Conservation (phyloP, 805 yeast species). For the Ogataea saltuana region DNA sequence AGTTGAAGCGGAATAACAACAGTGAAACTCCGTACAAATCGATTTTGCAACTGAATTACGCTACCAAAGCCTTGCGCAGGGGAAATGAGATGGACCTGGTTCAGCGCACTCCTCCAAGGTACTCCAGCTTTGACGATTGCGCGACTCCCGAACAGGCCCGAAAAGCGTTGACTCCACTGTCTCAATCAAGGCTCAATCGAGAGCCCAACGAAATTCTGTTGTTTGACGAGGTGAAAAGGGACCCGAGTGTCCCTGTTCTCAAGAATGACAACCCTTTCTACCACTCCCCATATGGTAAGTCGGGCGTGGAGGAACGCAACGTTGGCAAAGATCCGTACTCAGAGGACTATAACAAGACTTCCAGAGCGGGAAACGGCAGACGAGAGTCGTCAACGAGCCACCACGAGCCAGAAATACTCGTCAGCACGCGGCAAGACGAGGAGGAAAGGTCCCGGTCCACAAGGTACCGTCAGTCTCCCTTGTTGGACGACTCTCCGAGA, state of each 20-base stretch:
- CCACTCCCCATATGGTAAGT: conserved; percentile 16
- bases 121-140: conserved; percentile 8
- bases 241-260: background rate
- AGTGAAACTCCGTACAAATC: conserved; percentile 15
- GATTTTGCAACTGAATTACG: conserved; percentile 16
- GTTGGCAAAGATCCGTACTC: background rate
- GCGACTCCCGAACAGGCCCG: conserved; percentile 33
- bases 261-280: conserved; percentile 2
- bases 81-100: background rate
- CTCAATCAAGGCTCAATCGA: conserved; percentile 19
- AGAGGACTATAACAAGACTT: background rate
- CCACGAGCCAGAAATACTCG: background rate
- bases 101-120: conserved; percentile 11
- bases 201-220: conserved; percentile 5
- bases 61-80: conserved; percentile 5
- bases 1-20: conserved; percentile 22
- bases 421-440: background rate
- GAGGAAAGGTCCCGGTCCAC: background rate
- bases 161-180: conserved; percentile 24
- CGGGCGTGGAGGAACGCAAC: conserved; percentile 19
- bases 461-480: conserved; percentile 3
- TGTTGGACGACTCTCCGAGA: conserved; percentile 7
- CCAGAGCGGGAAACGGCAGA: background rate
- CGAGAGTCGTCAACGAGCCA: background rate
- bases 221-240: conserved; percentile 8